These are phyloP conservation scores for Paramecium pentaurelia DNA, from an alignment of 73 alveolate species.

Conservation along the genomic window DNA sequence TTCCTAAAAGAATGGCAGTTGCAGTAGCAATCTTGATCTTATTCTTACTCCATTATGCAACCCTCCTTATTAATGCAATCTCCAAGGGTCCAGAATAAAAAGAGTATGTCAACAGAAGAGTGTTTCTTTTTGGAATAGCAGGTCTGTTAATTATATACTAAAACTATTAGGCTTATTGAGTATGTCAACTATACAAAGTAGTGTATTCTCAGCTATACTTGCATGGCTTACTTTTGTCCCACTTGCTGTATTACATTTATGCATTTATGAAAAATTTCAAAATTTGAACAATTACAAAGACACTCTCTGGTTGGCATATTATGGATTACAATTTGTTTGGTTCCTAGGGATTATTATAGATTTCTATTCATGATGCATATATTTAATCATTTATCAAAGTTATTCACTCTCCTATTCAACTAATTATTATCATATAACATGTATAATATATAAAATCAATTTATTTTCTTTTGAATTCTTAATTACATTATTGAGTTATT, in stretches of 20 bases:
- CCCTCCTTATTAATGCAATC: not conserved
- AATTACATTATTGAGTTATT: not conserved
- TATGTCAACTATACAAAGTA: not conserved
- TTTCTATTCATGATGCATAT: not conserved
- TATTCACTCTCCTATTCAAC: not conserved
- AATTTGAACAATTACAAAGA: not conserved
- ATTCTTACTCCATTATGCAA: not conserved
- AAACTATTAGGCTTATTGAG: not conserved
- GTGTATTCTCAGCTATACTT: not conserved
- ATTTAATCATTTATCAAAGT: not conserved
- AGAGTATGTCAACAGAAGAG: not conserved
- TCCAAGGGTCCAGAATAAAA: not conserved
- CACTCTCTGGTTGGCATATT: not conserved
- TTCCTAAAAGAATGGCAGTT: not conserved
- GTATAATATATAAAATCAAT: not conserved
- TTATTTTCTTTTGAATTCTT: not conserved
- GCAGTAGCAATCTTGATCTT: not conserved
- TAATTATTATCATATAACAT: not conserved
- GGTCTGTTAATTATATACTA: not conserved
- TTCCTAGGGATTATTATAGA: constrained; percentile 7
- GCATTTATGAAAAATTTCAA: not conserved
- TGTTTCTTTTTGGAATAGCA: not conserved
- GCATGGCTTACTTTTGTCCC: not conserved
- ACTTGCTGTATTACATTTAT: not conserved
- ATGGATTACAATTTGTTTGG: constrained; percentile 4